These are phyloP conservation scores for Pseudogymnoascus sp. DNA, from an alignment of 2,329 filamentous ascomycete genomes.

Conservation along the genomic window DNA sequence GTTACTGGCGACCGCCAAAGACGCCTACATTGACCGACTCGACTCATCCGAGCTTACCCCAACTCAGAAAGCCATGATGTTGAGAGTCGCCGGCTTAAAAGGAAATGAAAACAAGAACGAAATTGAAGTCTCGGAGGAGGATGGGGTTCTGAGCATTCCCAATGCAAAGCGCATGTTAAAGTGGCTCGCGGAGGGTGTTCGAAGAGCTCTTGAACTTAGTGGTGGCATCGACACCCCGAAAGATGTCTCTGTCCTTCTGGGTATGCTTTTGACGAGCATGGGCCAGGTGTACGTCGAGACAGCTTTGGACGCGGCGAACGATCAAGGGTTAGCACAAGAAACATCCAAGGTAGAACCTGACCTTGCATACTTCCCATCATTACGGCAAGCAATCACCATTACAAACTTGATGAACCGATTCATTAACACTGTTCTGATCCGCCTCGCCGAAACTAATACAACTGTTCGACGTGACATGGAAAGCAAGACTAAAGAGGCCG, in stretches of 20 bases:
- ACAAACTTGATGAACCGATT: conserved; percentile 91
- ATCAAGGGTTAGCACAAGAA: conserved; percentile 71
- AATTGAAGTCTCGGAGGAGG: conserved; percentile 83
- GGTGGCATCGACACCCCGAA: conserved; percentile 84
- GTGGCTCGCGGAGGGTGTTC: conserved; percentile 93
- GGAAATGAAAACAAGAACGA: conserved; percentile 74
- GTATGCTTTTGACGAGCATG: conserved; percentile 78
- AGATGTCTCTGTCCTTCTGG: conserved; percentile 79
- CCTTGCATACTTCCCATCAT: conserved; percentile 69
- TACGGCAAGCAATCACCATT: conserved; percentile 79
- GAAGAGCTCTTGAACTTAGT: conserved; percentile 83
- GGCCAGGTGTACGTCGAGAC: conserved; percentile 72
- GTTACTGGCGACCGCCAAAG: conserved; percentile 77
- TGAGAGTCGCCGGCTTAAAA: conserved; percentile 76
- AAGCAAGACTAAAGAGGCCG: conserved; percentile 51
- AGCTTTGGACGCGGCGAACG: conserved; percentile 60
- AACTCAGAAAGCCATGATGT: conserved; percentile 84
- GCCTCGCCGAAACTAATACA: conserved; percentile 80
- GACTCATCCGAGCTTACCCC: conserved; percentile 82
- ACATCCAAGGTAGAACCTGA: conserved; percentile 78
- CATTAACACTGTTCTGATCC: conserved; percentile 82
- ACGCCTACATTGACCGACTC: conserved; percentile 82
- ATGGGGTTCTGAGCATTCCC: conserved; percentile 73
- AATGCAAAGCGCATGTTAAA: conserved; percentile 97
- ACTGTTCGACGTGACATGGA: conserved; percentile 72